Percentiles rank a stretch among this genome's conserved stretches.
phyloP scores from a whole-genome alignment of 192 early-diverging fungal genomes.

The Entophlyctis helioformis region DNA sequence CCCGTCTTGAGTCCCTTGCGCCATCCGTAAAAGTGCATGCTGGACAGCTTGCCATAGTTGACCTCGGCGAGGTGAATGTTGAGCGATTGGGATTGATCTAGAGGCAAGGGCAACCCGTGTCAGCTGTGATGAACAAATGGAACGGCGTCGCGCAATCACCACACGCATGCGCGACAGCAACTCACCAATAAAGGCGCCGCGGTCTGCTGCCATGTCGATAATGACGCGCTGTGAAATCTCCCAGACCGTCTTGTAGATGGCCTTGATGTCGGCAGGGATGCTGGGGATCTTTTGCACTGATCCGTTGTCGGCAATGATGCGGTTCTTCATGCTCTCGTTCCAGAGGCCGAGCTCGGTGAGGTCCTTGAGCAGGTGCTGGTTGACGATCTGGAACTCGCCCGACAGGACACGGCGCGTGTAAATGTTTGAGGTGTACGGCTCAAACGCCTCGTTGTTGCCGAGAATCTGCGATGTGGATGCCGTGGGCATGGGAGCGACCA shows the following conservation, averaged over 20 bases:
- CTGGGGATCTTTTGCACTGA: conserved; percentile 65
- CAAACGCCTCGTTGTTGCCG: conserved; percentile 97
- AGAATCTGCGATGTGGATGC: conserved; percentile 95
- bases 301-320: conserved; percentile 85
- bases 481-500: conserved; percentile 97
- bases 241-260: conserved; percentile 96
- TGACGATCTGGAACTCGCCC: conserved; percentile 98
- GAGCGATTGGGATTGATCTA: conserved; percentile 87
- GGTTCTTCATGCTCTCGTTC: conserved; percentile 89
- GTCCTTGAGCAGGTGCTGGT: conserved; percentile 91
- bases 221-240: conserved; percentile 74
- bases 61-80: conserved; percentile 94
- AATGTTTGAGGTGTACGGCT: conserved; percentile 70
- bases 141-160: conserved; percentile 1
- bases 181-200: conserved; percentile 80
- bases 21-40: conserved; percentile 99
- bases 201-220: conserved; percentile 95
- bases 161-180: not conserved
- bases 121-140: not conserved
- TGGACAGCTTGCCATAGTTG: conserved; percentile 86
- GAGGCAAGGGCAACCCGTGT: too few species aligned
- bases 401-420: conserved; percentile 93
- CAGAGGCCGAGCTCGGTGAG: conserved; percentile 85
- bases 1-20: conserved; percentile 96
- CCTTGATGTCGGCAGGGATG: conserved; percentile 81